phyloP scores from a whole-genome alignment of 306 rosid species.

The Phaseolus lunatus region DNA sequence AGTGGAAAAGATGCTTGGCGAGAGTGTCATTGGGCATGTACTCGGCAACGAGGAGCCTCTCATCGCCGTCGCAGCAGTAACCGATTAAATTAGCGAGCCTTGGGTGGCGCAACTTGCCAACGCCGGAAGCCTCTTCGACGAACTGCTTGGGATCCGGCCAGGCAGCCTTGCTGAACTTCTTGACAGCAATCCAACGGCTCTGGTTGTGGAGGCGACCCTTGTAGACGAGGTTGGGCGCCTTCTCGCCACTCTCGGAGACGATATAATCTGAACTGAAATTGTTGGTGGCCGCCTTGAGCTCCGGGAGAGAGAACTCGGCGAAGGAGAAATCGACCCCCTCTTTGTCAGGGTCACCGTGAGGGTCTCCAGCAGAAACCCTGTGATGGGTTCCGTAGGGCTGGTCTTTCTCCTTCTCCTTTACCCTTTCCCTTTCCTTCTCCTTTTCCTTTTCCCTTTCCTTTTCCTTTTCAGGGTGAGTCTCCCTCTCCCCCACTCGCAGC shows the following conservation, averaged over 20 bases:
- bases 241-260: conserved; percentile 94
- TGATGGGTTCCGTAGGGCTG: conserved; percentile 39
- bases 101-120: conserved; percentile 80
- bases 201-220: conserved; percentile 77
- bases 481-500: conserved; percentile 42
- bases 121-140: conserved; percentile 92
- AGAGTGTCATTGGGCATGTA: conserved; percentile 97
- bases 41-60: conserved; percentile 96
- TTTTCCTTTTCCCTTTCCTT: conserved; percentile 22
- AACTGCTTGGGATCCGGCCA: conserved; percentile 99
- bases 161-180: conserved; percentile 88
- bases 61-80: conserved; percentile 94
- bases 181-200: conserved; percentile 86
- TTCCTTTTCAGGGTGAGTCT: conserved; percentile 57
- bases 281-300: conserved; percentile 82
- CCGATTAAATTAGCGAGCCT: conserved; percentile 93
- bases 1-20: conserved; percentile 97
- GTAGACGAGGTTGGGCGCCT: conserved; percentile 87
- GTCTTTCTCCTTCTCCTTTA: conserved; percentile 2
- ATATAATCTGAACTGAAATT: conserved; percentile 82
- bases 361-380: neutral
- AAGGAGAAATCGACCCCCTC: conserved; percentile 45
- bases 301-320: conserved; percentile 77
- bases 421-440: neutral
- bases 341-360: neutral